Conservation (phyloP, 176 grass and related monocot species). For the Aegilops sharonensis region DNA sequence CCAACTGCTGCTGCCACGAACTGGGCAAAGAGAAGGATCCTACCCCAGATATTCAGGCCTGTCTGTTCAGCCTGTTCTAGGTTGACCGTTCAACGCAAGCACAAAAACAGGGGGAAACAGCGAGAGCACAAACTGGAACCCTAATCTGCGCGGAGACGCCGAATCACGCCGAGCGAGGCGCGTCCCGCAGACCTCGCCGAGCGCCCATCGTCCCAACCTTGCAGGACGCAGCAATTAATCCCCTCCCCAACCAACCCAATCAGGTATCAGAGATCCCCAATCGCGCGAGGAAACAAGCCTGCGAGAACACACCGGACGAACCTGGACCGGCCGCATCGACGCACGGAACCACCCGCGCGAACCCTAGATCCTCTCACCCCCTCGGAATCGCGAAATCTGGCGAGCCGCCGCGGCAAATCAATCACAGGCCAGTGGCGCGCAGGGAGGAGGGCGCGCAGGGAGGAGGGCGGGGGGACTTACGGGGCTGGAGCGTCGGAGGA, state of each 20-base stretch:
- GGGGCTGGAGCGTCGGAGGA: conserved; percentile 1
- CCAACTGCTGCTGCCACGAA: background rate
- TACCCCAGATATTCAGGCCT: background rate
- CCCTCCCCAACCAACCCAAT: background rate
- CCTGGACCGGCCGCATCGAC: background rate
- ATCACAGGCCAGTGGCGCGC: no score
- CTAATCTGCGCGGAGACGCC: background rate
- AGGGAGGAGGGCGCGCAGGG: background rate
- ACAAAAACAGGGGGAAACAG: background rate
- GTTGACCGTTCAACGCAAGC: background rate
- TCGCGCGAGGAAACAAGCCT: background rate
- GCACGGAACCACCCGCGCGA: background rate
- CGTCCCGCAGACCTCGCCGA: background rate
- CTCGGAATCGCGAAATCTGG: background rate
- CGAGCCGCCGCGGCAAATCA: background rate
- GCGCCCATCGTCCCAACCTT: background rate
- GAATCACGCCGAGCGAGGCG: background rate
- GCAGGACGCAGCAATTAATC: background rate
- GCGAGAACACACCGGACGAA: accelerated
- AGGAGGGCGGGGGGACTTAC: background rate
- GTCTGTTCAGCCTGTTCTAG: background rate
- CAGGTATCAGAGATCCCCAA: background rate
- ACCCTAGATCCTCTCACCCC: background rate
- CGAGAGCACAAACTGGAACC: background rate
- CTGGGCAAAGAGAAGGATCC: background rate